Percentiles rank a stretch among this genome's conserved stretches.
Evolutionary conservation across 441 rosid genomes (phyloP).

Genomic region (Lepidium campestre): DNA sequence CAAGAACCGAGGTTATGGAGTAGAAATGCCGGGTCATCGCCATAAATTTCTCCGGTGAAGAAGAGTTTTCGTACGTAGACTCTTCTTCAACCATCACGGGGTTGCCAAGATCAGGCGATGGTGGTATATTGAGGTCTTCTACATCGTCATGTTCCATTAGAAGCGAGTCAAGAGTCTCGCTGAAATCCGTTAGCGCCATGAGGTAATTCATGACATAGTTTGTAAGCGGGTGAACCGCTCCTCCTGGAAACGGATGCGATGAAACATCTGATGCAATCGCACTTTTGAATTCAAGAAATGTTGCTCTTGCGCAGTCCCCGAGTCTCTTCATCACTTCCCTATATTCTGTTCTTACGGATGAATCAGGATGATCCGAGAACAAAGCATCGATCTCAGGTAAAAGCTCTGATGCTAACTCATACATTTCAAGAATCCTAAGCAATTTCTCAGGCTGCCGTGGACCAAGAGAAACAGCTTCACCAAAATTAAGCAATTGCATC

Average conservation of each 20-base stretch:
- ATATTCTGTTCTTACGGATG: constrained; percentile 46
- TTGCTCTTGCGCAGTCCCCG: constrained; percentile 52
- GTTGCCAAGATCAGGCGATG: constrained; percentile 31
- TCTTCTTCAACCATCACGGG: constrained; percentile 34
- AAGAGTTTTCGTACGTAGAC: constrained; percentile 29
- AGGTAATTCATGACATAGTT: constrained; percentile 80
- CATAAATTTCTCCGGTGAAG: constrained; percentile 21
- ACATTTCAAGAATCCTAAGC: constrained; percentile 75
- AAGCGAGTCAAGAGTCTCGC: constrained; percentile 51
- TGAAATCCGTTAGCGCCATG: constrained; percentile 58
- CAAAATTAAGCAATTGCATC: constrained; percentile 74
- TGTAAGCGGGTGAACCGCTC: constrained; percentile 75
- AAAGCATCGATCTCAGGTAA: constrained; percentile 59
- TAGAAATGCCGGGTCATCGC: constrained; percentile 48
- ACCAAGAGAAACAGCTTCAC: constrained; percentile 75
- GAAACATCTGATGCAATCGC: constrained; percentile 62
- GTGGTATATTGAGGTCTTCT: constrained; percentile 19
- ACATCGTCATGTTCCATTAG: constrained; percentile 39
- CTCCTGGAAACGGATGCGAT: constrained; percentile 52
- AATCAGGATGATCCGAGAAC: constrained; percentile 45
- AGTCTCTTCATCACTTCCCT: constrained; percentile 60
- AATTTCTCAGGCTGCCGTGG: constrained; percentile 75
- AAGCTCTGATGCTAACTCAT: constrained; percentile 62
- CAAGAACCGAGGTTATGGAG: constrained; percentile 56
- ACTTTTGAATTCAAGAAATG: constrained; percentile 67